Percentiles rank a stretch among this genome's conserved stretches.
Conservation (phyloP, 2,329 filamentous ascomycete species). For the Cladosporium halotolerans region DNA sequence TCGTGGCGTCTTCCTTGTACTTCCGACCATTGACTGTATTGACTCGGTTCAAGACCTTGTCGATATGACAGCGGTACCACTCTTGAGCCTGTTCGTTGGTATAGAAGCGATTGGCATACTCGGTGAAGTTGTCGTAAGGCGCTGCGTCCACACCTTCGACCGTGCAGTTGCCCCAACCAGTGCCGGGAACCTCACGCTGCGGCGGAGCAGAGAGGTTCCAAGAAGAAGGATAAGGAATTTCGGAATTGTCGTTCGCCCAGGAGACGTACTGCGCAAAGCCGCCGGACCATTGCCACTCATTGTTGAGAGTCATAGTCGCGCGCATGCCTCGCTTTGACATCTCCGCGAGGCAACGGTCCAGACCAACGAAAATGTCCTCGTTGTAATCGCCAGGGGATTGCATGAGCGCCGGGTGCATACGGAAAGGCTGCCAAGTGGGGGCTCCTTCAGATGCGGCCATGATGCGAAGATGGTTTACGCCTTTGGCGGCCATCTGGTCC, state of each 20-base stretch:
- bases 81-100: constrained; percentile 29
- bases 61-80: constrained; percentile 35
- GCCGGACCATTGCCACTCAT: constrained; percentile 37
- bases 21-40: constrained; percentile 33
- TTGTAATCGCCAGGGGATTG: constrained; percentile 34
- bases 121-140: constrained; percentile 21
- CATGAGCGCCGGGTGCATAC: constrained; percentile 35
- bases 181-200: constrained; percentile 27
- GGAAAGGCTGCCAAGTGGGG: constrained; percentile 34
- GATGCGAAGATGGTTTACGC: constrained; percentile 36
- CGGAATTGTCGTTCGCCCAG: constrained; percentile 30
- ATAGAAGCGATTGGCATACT: constrained; percentile 33
- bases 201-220: constrained; percentile 35
- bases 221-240: constrained; percentile 32
- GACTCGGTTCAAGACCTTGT: constrained; percentile 30
- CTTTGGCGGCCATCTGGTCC: constrained; percentile 35
- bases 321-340: constrained; percentile 36
- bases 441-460: constrained; percentile 37
- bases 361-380: constrained; percentile 32
- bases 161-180: constrained; percentile 37
- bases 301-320: constrained; percentile 35
- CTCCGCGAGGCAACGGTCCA: constrained; percentile 35
- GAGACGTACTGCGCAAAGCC: constrained; percentile 35
- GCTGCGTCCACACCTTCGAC: constrained; percentile 29
- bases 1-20: constrained; percentile 33